These are phyloP conservation scores for Cystoderma amianthinum DNA, from an alignment of 768 basidiomycete genomes.

Conservation along the genomic window DNA sequence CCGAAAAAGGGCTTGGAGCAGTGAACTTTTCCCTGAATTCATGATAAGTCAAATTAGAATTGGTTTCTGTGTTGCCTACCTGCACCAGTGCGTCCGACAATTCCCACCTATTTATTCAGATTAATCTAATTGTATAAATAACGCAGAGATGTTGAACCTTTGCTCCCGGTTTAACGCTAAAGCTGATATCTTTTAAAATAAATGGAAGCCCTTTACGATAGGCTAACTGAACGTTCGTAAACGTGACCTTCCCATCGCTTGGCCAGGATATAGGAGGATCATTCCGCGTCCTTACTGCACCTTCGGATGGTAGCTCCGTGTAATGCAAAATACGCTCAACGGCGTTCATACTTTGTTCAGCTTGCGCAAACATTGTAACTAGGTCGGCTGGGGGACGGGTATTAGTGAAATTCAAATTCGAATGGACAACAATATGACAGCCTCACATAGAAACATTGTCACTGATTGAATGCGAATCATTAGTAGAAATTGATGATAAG, in stretches of 20 bases:
- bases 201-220: conserved; percentile 62
- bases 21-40: conserved; percentile 51
- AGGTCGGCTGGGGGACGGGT: conserved; percentile 37
- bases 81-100: conserved; percentile 11
- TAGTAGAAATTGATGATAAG: too few relatives aligned
- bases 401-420: too few relatives aligned
- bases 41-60: too few relatives aligned
- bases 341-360: conserved; percentile 68
- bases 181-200: conserved; percentile 56
- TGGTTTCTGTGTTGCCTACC: too few relatives aligned
- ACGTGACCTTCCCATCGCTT: conserved; percentile 42
- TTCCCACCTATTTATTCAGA: conserved; percentile 8
- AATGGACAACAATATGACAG: too few relatives aligned
- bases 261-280: conserved; percentile 48
- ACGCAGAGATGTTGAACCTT: not conserved
- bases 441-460: conserved; percentile 47
- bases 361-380: conserved; percentile 48
- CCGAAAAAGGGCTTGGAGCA: conserved; percentile 53
- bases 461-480: too few relatives aligned
- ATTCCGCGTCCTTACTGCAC: conserved; percentile 27
- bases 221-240: conserved; percentile 45
- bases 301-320: conserved; percentile 53
- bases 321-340: conserved; percentile 68
- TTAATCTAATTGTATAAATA: not conserved
- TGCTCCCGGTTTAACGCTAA: conserved; percentile 49